These are phyloP conservation scores for Hibiscus tridactylites DNA, from an alignment of 345 rosid genomes.

Conservation along the genomic window DNA sequence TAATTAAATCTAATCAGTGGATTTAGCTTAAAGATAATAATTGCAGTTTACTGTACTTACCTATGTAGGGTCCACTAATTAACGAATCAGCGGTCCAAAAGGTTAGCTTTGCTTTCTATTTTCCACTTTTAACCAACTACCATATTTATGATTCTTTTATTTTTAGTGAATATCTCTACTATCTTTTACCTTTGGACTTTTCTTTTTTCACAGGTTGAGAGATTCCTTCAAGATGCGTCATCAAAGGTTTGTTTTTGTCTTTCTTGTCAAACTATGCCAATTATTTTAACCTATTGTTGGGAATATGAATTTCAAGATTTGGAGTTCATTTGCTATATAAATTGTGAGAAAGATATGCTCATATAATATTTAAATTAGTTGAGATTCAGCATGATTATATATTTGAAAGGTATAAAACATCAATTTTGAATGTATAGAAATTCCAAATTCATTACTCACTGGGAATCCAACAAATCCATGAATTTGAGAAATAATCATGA, in stretches of 20 bases:
- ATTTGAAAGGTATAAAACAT: not conserved
- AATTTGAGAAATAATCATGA: not conserved
- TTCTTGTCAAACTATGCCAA: not conserved
- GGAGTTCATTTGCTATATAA: not conserved
- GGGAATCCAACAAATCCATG: not conserved
- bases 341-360: not conserved
- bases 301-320: not conserved
- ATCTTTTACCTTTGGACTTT: constrained; percentile 18
- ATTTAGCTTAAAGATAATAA: constrained; percentile 4
- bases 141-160: not conserved
- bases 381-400: not conserved
- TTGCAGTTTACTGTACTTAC: constrained; percentile 10
- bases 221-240: not conserved
- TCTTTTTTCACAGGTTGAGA: constrained; percentile 1
- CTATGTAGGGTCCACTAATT: constrained; percentile 83
- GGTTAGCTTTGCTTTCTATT: constrained; percentile 35
- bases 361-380: not conserved
- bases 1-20: not conserved
- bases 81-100: constrained; percentile 86
- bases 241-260: not conserved
- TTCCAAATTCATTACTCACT: not conserved
- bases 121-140: constrained; percentile 8
- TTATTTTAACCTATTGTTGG: not conserved
- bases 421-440: not conserved
- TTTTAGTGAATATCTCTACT: constrained; percentile 5